phyloP scores from a whole-genome alignment of 148 eudicot species.

The Arbutus unedo region DNA sequence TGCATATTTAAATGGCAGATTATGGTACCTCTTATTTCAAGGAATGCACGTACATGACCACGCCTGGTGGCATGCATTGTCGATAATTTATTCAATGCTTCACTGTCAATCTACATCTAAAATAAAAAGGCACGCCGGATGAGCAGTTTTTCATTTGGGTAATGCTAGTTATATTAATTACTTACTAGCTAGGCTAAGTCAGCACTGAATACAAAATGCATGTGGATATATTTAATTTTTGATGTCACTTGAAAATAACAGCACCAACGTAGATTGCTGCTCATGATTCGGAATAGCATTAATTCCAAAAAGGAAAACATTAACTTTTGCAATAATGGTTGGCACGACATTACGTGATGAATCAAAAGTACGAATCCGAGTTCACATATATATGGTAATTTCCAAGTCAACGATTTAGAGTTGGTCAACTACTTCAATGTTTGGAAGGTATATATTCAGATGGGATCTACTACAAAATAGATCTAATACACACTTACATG shows the following conservation, averaged over 20 bases:
- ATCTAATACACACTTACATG: neutral
- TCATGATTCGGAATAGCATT: neutral
- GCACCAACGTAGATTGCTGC: neutral
- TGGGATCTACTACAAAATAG: neutral
- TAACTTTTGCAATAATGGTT: neutral
- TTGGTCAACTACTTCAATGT: neutral
- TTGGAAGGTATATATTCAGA: neutral
- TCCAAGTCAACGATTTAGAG: neutral
- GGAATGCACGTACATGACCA: neutral
- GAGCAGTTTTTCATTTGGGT: neutral
- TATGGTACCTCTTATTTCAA: neutral
- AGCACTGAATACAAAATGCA: neutral
- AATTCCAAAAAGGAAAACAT: no score
- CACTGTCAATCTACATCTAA: neutral
- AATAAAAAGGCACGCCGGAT: neutral
- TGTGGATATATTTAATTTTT: no score
- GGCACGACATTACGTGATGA: neutral
- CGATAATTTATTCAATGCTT: neutral
- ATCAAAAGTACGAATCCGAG: neutral
- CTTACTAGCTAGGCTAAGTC: neutral
- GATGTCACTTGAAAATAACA: neutral
- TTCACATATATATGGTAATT: neutral
- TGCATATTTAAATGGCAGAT: no score
- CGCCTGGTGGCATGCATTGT: neutral
- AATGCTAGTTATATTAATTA: neutral